phyloP scores from a whole-genome alignment of 1,284 basidiomycete species.

The Golubevia pallescens region DNA sequence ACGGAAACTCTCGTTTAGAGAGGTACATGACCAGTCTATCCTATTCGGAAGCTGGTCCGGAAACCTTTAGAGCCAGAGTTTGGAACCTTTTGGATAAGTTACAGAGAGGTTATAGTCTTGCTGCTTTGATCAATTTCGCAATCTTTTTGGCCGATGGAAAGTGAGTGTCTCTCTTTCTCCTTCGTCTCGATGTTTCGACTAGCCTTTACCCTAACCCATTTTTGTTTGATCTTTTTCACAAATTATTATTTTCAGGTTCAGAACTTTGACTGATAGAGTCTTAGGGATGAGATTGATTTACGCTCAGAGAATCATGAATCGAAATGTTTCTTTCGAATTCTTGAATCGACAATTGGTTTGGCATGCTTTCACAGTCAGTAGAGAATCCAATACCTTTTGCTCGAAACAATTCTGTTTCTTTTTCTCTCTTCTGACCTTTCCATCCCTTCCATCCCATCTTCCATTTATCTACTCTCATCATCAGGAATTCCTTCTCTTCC shows the following conservation, averaged over 20 bases:
- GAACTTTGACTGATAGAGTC: constrained; percentile 81
- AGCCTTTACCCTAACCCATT: no score
- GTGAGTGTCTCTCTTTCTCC: constrained; percentile 66
- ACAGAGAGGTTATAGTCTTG: constrained; percentile 73
- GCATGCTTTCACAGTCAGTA: constrained; percentile 90
- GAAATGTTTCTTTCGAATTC: constrained; percentile 95
- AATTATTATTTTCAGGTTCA: constrained; percentile 72
- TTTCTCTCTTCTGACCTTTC: constrained; percentile 4
- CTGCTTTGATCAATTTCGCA: constrained; percentile 77
- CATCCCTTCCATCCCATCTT: constrained; percentile 5
- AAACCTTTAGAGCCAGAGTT: constrained; percentile 68
- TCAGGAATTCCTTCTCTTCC: constrained; percentile 93
- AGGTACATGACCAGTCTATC: constrained; percentile 78
- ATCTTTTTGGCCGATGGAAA: constrained; percentile 85
- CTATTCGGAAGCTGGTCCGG: constrained; percentile 75
- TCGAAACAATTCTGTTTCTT: constrained; percentile 11
- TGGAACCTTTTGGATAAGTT: constrained; percentile 77
- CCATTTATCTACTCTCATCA: neutral
- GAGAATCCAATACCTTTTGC: neutral
- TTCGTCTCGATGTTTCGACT: neutral
- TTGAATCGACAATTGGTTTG: constrained; percentile 99
- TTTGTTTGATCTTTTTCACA: neutral
- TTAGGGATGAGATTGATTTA: constrained; percentile 81
- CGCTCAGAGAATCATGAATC: constrained; percentile 73
- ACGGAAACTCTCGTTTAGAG: constrained; percentile 77